Evolutionary conservation across 73 alveolate species (phyloP).

Genomic region (Paraurostyla sp.): DNA sequence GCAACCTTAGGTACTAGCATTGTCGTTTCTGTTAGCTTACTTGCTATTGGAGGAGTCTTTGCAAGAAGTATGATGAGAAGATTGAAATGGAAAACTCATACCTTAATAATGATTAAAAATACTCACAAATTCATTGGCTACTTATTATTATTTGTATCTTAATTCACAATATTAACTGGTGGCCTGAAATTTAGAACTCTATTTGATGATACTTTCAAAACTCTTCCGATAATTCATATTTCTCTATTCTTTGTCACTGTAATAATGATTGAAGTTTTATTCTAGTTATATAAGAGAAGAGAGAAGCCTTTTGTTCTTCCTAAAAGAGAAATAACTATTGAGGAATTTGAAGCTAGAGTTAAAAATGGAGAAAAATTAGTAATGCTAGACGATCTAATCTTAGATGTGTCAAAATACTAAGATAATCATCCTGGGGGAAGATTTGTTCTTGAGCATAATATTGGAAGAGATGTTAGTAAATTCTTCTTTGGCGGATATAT

Average conservation of each 20-base stretch:
- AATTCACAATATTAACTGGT: constrained; percentile 21
- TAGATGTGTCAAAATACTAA: constrained; percentile 54
- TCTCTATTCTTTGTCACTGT: neutral
- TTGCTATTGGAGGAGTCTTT: constrained; percentile 26
- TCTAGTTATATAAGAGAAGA: neutral
- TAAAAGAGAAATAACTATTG: neutral
- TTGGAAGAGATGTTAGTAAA: constrained; percentile 68
- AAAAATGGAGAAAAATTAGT: constrained; percentile 40
- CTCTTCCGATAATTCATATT: neutral
- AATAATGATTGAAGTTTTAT: neutral
- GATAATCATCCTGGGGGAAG: constrained; percentile 68
- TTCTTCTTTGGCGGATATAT: constrained; percentile 65
- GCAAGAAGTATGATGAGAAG: neutral
- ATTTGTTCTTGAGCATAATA: constrained; percentile 10
- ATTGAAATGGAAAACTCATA: neutral
- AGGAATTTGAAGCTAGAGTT: constrained; percentile 5
- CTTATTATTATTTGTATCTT: neutral
- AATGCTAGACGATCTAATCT: constrained; percentile 52
- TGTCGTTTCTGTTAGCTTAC: neutral
- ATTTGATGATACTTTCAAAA: too few species aligned
- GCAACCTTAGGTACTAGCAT: neutral
- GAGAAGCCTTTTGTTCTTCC: neutral
- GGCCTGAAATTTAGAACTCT: neutral
- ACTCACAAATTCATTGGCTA: neutral
- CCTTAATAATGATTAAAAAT: neutral